These are phyloP conservation scores for Scedosporium dehoogii DNA, from an alignment of 2,329 filamentous ascomycete species.

Conservation along the genomic window DNA sequence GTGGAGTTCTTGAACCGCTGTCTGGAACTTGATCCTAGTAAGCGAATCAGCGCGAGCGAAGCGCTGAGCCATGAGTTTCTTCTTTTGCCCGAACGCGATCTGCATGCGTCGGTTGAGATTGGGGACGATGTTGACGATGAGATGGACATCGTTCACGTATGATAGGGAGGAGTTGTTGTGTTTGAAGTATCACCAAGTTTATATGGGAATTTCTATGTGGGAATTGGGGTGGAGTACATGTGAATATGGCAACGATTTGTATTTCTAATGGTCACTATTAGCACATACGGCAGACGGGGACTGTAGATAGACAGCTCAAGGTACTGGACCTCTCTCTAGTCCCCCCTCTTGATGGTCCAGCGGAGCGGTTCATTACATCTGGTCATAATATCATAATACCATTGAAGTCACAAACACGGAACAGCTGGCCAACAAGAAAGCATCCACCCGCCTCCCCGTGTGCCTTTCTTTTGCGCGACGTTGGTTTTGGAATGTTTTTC, in stretches of 20 bases:
- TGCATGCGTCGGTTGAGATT: background rate
- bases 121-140: constrained; percentile 5
- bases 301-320: background rate
- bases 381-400: constrained; percentile 1
- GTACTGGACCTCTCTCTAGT: background rate
- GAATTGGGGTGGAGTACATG: background rate
- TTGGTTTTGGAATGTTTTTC: background rate
- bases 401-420: background rate
- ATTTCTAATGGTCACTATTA: background rate
- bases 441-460: background rate
- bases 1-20: constrained; percentile 62
- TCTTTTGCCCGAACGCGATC: constrained; percentile 13
- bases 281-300: background rate
- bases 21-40: constrained; percentile 66
- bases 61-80: constrained; percentile 67
- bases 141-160: constrained; percentile 6
- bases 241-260: background rate
- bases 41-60: constrained; percentile 64
- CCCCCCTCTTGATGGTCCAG: background rate
- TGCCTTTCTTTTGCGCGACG: background rate
- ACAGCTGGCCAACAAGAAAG: background rate
- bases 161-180: background rate
- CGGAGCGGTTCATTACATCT: background rate
- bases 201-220: background rate
- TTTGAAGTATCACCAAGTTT: background rate